Percentiles rank a stretch among this genome's conserved stretches.
Conservation (phyloP, 1,284 basidiomycete species). For the Irpex sp. region DNA sequence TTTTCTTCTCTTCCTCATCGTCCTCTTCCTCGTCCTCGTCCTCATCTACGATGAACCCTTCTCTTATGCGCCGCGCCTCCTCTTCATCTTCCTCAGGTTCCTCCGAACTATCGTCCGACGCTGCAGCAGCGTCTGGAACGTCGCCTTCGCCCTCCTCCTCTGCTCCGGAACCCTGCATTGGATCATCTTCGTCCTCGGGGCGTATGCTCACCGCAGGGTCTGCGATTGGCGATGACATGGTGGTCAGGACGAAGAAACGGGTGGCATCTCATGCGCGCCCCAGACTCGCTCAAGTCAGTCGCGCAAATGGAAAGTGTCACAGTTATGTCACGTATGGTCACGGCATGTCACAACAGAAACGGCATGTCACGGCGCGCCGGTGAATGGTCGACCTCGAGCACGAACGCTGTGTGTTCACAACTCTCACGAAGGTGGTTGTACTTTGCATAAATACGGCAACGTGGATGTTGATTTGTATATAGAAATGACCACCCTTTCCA, state of each 20-base stretch:
- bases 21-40: constrained; percentile 71
- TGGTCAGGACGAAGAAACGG: constrained; percentile 21
- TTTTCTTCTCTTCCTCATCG: constrained; percentile 54
- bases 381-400: neutral
- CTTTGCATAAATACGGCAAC: neutral
- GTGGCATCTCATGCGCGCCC: constrained; percentile 10
- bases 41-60: constrained; percentile 87
- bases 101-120: constrained; percentile 81
- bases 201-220: constrained; percentile 27
- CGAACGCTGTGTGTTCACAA: neutral
- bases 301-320: neutral
- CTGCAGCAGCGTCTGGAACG: constrained; percentile 29
- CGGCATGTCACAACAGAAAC: neutral
- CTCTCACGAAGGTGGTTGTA: neutral
- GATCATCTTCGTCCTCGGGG: constrained; percentile 45
- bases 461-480: neutral
- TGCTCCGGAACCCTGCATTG: constrained; percentile 49
- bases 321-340: neutral
- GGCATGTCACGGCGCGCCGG: neutral
- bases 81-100: constrained; percentile 84
- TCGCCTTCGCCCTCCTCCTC: constrained; percentile 55
- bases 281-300: neutral
- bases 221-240: constrained; percentile 53
- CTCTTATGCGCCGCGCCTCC: constrained; percentile 67
- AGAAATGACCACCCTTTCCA: neutral